Evolutionary conservation across 805 yeast species (phyloP).

Genomic region (Huiozyma sinensis): DNA sequence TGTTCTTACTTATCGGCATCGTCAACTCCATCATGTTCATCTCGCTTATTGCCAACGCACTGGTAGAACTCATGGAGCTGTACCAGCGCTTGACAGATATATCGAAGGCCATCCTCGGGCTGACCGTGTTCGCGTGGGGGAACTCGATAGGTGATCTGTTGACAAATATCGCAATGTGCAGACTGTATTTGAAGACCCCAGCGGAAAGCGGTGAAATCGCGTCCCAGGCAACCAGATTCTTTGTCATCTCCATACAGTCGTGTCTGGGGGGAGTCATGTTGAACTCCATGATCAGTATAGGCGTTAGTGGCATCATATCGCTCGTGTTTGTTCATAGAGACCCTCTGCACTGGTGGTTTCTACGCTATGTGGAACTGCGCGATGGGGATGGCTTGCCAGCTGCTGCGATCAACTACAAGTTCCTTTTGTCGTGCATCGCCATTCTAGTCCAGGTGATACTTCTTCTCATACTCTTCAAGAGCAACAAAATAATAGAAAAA

Average conservation of each 20-base stretch:
- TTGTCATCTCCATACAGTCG: slow-evolving; percentile 84
- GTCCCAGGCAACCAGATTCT: slow-evolving; percentile 45
- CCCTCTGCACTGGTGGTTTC: slow-evolving; percentile 15
- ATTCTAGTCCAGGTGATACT: slow-evolving; percentile 15
- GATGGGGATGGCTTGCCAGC: slow-evolving; percentile 2
- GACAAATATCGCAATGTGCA: slow-evolving; percentile 74
- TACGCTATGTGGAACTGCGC: slow-evolving; percentile 14
- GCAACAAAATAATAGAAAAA: slow-evolving; percentile 5
- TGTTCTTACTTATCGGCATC: slow-evolving; percentile 18
- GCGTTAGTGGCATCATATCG: slow-evolving; percentile 55
- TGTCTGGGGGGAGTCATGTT: slow-evolving; percentile 90
- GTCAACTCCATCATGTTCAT: slow-evolving; percentile 26
- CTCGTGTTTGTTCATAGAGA: slow-evolving; percentile 18
- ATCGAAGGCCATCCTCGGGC: slow-evolving; percentile 76
- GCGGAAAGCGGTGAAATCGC: slow-evolving; percentile 9
- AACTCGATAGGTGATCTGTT: slow-evolving; percentile 88
- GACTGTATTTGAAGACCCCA: slow-evolving; percentile 31
- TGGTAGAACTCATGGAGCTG: slow-evolving; percentile 27
- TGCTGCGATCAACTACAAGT: slow-evolving; percentile 10
- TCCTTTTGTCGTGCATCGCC: slow-evolving; percentile 18
- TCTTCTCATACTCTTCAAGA: slow-evolving; percentile 13
- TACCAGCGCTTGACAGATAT: slow-evolving; percentile 31
- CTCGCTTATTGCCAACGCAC: slow-evolving; percentile 25
- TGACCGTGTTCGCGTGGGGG: slow-evolving; percentile 90
- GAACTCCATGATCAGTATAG: slow-evolving; percentile 71